Base-by-base conservation (phyloP, 345 rosid genomes). In the Physaria fendleri region DNA sequence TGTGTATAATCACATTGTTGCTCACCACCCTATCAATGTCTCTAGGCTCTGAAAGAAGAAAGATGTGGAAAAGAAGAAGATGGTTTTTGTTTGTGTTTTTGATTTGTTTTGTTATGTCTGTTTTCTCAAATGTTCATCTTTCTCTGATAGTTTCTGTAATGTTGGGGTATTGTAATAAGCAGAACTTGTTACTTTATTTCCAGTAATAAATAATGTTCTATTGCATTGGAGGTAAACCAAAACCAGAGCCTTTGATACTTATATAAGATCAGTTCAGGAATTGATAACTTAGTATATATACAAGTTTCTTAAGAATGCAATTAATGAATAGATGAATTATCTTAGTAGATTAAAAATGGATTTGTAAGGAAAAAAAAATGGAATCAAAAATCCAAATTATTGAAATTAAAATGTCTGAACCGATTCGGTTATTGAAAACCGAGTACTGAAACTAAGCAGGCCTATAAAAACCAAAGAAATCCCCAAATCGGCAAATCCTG, bases 1-100 rank as follows among this genome's bases (percentile, higher is more conserved):
- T 59, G 92, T 82, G 3, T 87, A 89, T 17, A 79, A 87, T 69
- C 68, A 72, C 56, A 85, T 87, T 52, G 96, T 81, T 16, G 24
- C 77, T 11, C 84, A 82, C 56, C 55, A 82, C 45, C 97, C 96
- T 2, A 63, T 43, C 71, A 76, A 48, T 21, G 20, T 56, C 16
- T 75, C 96, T 39, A 80, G 58, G 74, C 89, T 86, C 48, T 88
- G 72, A 84, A 30, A 13, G 35, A 55, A 33, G 10, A 17, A 17
- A 5, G 60, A 12, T 12, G 46, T 17, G 24, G 53, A 41, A 22
- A 15, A 51, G 9, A 39, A 46, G 34, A 38, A 14, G 18, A 35
- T 44, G 54, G 52, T 49, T 18, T 59, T 23, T 51, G 54, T 51
- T 18, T 56, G 25, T 35, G 32, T 34, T 8, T 14, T 25, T 4